Conservation (phyloP, 805 yeast species). For the Barnettozyma sp. region DNA sequence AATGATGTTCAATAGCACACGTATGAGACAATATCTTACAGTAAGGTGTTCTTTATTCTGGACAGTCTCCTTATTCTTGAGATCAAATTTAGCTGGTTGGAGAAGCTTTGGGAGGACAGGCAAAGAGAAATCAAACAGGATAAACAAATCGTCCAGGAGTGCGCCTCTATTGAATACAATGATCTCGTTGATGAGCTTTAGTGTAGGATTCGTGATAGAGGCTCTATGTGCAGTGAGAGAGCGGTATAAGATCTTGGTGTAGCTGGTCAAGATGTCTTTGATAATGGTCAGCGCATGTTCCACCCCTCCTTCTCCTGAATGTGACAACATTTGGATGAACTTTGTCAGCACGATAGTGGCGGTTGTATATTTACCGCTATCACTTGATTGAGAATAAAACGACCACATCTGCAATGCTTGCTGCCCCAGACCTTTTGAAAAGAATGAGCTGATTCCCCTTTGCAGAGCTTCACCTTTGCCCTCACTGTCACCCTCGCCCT, state of each 20-base stretch:
- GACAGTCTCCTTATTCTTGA: slow-evolving; percentile 30
- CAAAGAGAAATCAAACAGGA: slow-evolving; percentile 61
- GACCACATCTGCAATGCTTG: slow-evolving; percentile 42
- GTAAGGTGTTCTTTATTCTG: slow-evolving; percentile 33
- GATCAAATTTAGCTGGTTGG: slow-evolving; percentile 43
- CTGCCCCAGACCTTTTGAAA: slow-evolving; percentile 28
- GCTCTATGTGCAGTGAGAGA: slow-evolving; percentile 55
- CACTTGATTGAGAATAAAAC: slow-evolving; percentile 39
- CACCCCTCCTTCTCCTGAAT: slow-evolving; percentile 16
- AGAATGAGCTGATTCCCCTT: slow-evolving; percentile 29
- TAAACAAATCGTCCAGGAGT: slow-evolving; percentile 49
- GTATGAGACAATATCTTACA: slow-evolving; percentile 53
- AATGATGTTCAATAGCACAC: slow-evolving; percentile 53
- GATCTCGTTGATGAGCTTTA: slow-evolving; percentile 50
- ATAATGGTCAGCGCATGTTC: slow-evolving; percentile 35
- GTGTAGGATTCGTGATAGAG: slow-evolving; percentile 50
- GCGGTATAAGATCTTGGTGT: slow-evolving; percentile 60
- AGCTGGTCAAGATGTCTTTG: slow-evolving; percentile 45
- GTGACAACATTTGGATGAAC: slow-evolving; percentile 23
- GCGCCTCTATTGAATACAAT: slow-evolving; percentile 43
- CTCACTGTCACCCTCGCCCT: slow-evolving; percentile 6
- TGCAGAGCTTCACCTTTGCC: too few relatives aligned
- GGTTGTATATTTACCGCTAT: slow-evolving; percentile 43
- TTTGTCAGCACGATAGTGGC: slow-evolving; percentile 37
- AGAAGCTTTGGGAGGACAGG: slow-evolving; percentile 56